phyloP scores from a whole-genome alignment of 2,329 filamentous ascomycete genomes.

The Trichoderma brevicompactum region DNA sequence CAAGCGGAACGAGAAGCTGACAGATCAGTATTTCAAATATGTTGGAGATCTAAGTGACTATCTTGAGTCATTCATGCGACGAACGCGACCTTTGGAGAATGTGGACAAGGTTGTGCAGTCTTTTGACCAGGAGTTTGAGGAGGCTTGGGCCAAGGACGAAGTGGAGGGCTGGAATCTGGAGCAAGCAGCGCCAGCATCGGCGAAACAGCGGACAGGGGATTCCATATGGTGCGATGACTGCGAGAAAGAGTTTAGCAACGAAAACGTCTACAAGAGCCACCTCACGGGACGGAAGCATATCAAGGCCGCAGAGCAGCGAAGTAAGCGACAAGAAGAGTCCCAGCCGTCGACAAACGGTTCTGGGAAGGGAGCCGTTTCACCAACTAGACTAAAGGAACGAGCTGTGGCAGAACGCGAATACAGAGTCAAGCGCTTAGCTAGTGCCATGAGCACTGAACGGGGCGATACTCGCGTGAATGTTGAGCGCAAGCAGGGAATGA shows the following conservation, averaged over 20 bases:
- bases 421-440: slow-evolving; percentile 76
- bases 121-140: slow-evolving; percentile 84
- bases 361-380: slow-evolving; percentile 40
- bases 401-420: slow-evolving; percentile 89
- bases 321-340: slow-evolving; percentile 50
- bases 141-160: slow-evolving; percentile 78
- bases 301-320: slow-evolving; percentile 73
- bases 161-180: slow-evolving; percentile 78
- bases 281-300: slow-evolving; percentile 91
- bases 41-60: slow-evolving; percentile 80
- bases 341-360: slow-evolving; percentile 38
- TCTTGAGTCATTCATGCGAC: slow-evolving; percentile 83
- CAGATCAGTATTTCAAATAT: slow-evolving; percentile 90
- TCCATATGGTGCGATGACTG: slow-evolving; percentile 90
- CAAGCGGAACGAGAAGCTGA: slow-evolving; percentile 82
- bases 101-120: slow-evolving; percentile 74
- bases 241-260: slow-evolving; percentile 92
- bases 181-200: slow-evolving; percentile 38
- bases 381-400: slow-evolving; percentile 77
- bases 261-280: slow-evolving; percentile 91
- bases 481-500: slow-evolving; percentile 96
- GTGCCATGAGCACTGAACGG: slow-evolving; percentile 83
- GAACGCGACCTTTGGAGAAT: slow-evolving; percentile 84
- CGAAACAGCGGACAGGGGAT: slow-evolving; percentile 51
- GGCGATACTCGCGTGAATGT: slow-evolving; percentile 92